Base-by-base conservation (phyloP, 805 yeast genomes). In the Metschnikowia koreensis region DNA sequence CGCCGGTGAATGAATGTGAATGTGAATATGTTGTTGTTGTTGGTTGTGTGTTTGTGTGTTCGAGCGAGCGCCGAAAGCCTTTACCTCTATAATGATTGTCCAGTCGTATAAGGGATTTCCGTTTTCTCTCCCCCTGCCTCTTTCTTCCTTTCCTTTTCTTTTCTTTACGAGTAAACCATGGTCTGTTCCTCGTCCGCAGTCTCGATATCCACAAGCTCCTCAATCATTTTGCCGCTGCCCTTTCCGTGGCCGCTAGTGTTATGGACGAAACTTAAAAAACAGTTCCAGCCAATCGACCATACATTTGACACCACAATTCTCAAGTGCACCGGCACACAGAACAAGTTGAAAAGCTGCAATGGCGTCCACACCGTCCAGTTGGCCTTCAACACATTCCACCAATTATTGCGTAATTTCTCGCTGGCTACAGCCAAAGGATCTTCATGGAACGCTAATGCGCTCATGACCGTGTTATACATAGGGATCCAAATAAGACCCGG, bases 261-360 rank as follows among this genome's bases (percentile, higher is more conserved):
- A 57, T 87, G 90, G 50, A 71, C 66, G 49, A 64, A 70, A 57
- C 77, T 73, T 63, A 74, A 69, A 60, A 65, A 74, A 41, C 73
- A 68, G 55, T 69, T 73, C 79, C 79, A 74, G 28, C 75, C 74
- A 22, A 72, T 64, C 7, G 76, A 70, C 70, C 74, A 71, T 10
- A 71, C 40, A 51, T 74, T 74, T 22, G 74, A 56, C 22, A 69
- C 63, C 13, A 73, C 70, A 13, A 71, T 64, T 45, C 79, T 59
- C 39, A 70, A 62, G 50, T 73, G 76, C 11, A 72, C 65, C 1
- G 79, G 79, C 28, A 73, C 62, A 41, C 65, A 70, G 55, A 67
- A 69, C 49, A 74, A 61, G 57, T 68, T 72, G 53, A 70, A 47
- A 41, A 71, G 54, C 60, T 72, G 77, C 56, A 73, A 71, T 7